Percentiles rank a stretch among this genome's conserved stretches.
These are phyloP conservation scores for Entomortierella lignicola DNA, from an alignment of 192 early-diverging fungal species.

Conservation along the genomic window DNA sequence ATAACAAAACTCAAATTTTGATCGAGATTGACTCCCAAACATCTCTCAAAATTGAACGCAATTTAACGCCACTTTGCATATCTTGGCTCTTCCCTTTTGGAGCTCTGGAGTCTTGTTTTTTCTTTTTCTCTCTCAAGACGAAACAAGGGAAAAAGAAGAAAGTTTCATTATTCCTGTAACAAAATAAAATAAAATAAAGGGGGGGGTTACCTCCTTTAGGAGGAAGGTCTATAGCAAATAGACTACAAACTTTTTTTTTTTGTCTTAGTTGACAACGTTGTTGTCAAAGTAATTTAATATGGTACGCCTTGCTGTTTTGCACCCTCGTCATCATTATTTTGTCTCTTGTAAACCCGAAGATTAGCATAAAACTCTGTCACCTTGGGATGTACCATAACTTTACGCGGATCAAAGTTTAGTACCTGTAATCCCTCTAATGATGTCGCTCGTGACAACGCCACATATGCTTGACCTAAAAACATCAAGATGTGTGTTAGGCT, in stretches of 20 bases:
- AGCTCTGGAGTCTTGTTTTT: background rate
- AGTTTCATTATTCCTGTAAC: too few species aligned
- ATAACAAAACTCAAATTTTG: constrained; percentile 1
- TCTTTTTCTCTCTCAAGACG: too few species aligned
- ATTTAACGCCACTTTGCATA: too few species aligned
- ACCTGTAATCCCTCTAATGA: constrained; percentile 78
- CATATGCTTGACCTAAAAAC: constrained; percentile 84
- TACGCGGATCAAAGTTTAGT: constrained; percentile 68
- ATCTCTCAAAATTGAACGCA: constrained; percentile 8
- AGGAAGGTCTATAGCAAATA: too few species aligned
- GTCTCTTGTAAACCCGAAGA: constrained; percentile 25
- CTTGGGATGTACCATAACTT: constrained; percentile 79
- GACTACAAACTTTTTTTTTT: background rate
- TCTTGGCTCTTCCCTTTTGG: too few species aligned
- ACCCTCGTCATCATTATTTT: background rate
- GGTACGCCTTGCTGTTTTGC: background rate
- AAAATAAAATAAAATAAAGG: too few species aligned
- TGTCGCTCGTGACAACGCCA: constrained; percentile 84
- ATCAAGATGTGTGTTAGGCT: too few species aligned
- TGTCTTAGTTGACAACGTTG: background rate
- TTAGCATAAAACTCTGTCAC: constrained; percentile 74
- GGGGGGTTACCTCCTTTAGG: too few species aligned
- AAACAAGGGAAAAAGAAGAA: too few species aligned
- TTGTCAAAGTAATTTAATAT: too few species aligned
- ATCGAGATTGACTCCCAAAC: constrained; percentile 1